These are phyloP conservation scores for Pythium aphanidermatum DNA, from an alignment of 352 stramenopile species.

Conservation along the genomic window DNA sequence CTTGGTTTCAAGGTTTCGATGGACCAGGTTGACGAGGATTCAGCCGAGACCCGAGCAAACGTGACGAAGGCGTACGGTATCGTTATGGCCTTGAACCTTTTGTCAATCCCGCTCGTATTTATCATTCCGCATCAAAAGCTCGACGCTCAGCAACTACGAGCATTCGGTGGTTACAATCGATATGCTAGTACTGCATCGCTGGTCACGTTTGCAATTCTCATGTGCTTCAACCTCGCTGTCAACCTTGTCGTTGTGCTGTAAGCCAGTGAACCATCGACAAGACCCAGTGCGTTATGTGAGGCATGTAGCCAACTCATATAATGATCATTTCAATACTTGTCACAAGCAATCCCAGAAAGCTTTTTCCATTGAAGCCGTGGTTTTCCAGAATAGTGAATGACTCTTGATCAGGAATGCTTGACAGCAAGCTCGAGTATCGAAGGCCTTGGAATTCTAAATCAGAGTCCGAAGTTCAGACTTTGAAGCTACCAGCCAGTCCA, in stretches of 20 bases:
- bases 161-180: slow-evolving; percentile 22
- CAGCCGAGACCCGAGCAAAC: slow-evolving; percentile 22
- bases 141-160: slow-evolving; percentile 18
- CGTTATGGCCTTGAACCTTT: slow-evolving; percentile 12
- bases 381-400: no score
- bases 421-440: no score
- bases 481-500: no score
- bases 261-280: no score
- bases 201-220: slow-evolving; percentile 1
- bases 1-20: slow-evolving; percentile 36
- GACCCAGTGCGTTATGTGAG: no score
- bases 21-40: slow-evolving; percentile 26
- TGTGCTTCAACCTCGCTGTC: slow-evolving; percentile 3
- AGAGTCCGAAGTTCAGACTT: no score
- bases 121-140: slow-evolving; percentile 21
- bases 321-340: no score
- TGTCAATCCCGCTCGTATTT: slow-evolving; percentile 6
- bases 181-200: slow-evolving; percentile 19
- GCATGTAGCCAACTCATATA: no score
- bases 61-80: slow-evolving; percentile 31
- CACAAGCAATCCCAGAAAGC: no score
- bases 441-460: no score
- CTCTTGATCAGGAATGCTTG: no score
- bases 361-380: no score
- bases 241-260: slow-evolving; percentile 10